Evolutionary conservation across 768 basidiomycete genomes (phyloP).

Genomic region (Tubosaeta sp.): DNA sequence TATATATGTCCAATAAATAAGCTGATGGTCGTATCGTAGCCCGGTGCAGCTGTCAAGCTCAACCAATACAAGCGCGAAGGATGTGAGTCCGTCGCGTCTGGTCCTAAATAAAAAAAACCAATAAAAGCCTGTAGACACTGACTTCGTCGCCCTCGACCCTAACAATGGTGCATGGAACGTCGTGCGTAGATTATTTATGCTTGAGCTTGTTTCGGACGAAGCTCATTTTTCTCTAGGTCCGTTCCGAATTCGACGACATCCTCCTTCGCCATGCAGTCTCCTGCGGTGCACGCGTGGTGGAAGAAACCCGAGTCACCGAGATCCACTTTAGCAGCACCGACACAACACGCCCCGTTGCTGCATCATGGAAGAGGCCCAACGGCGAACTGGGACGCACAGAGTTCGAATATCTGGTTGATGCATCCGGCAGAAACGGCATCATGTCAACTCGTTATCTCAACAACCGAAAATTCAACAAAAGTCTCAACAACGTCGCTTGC

Average conservation of each 20-base stretch:
- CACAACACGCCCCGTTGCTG: not conserved
- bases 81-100: conserved; percentile 33
- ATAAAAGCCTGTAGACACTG: not conserved
- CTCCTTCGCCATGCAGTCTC: not conserved
- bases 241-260: not conserved
- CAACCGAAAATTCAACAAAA: conserved; percentile 1
- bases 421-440: not conserved
- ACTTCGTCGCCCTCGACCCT: not conserved
- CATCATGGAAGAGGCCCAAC: not conserved
- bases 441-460: not conserved
- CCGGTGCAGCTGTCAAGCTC: conserved; percentile 1
- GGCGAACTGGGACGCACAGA: not conserved
- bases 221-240: not conserved
- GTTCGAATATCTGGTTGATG: conserved; percentile 1
- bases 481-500: not conserved
- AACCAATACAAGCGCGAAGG: conserved; percentile 5
- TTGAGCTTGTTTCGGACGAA: not conserved
- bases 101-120: not conserved
- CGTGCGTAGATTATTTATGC: not conserved
- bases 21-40: not conserved
- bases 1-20: not conserved
- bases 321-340: not conserved
- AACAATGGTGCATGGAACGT: conserved; percentile 1
- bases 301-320: not conserved
- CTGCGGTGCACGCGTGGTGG: not conserved